These are phyloP conservation scores for Brasilioporus rufonigricans DNA, from an alignment of 768 basidiomycete species.

Conservation along the genomic window DNA sequence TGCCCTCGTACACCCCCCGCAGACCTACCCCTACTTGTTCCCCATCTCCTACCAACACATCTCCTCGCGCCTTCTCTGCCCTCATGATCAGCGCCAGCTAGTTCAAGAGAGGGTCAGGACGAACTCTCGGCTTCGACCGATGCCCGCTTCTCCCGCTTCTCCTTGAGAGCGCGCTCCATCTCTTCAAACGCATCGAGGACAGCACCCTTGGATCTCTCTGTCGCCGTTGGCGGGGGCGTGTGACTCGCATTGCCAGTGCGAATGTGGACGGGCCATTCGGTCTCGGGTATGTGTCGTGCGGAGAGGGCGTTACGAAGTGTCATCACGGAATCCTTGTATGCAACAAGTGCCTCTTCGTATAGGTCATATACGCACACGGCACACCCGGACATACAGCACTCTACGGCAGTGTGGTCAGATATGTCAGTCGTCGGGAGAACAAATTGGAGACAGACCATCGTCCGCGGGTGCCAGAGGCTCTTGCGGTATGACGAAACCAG, in stretches of 20 bases:
- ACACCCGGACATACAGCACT: slow-evolving; percentile 95
- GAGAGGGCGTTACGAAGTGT: slow-evolving; percentile 50
- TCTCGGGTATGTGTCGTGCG: slow-evolving; percentile 46
- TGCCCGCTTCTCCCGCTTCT: slow-evolving; percentile 39
- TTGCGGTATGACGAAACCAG: slow-evolving; percentile 49
- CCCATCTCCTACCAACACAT: slow-evolving; percentile 16
- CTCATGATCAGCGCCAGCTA: slow-evolving; percentile 10
- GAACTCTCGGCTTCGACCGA: slow-evolving; percentile 36
- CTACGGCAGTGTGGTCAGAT: slow-evolving; percentile 39
- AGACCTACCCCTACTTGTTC: slow-evolving; percentile 16
- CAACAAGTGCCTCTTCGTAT: slow-evolving; percentile 69
- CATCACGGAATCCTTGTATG: slow-evolving; percentile 56
- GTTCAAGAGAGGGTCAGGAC: slow-evolving; percentile 29
- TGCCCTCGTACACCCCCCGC: slow-evolving; percentile 39
- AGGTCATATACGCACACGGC: slow-evolving; percentile 90
- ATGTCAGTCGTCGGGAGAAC: neutral
- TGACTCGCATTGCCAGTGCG: slow-evolving; percentile 17
- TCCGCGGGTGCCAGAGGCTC: slow-evolving; percentile 60
- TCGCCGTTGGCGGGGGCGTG: neutral
- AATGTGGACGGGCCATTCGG: slow-evolving; percentile 65
- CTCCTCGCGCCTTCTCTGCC: slow-evolving; percentile 19
- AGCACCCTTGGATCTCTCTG: slow-evolving; percentile 28
- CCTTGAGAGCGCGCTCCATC: slow-evolving; percentile 56
- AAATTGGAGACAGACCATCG: slow-evolving; percentile 39
- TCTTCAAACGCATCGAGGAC: slow-evolving; percentile 69